A percentile compares a stretch with the other conserved stretches of the same genome.
Evolutionary conservation across 2,329 filamentous ascomycete species (phyloP).

Genomic region (Talaromyces sp.): DNA sequence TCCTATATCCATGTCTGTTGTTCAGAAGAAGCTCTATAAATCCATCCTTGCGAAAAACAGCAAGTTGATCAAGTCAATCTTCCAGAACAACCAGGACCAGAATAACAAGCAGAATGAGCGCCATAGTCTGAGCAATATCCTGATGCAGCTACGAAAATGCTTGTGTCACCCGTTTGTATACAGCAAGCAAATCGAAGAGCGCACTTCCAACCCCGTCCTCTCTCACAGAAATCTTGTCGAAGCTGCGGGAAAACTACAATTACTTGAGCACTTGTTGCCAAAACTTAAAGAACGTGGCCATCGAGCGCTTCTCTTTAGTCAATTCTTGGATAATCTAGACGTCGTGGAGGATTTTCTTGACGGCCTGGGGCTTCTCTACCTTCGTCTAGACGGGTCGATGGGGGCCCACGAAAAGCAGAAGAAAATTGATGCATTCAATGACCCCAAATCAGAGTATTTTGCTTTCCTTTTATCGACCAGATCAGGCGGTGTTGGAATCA

Average conservation of each 20-base stretch:
- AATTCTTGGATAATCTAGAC: conserved; percentile 82
- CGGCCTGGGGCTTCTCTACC: conserved; percentile 66
- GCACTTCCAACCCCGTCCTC: conserved; percentile 54
- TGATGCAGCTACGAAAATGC: conserved; percentile 92
- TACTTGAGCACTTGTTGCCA: conserved; percentile 80
- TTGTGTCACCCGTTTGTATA: conserved; percentile 96
- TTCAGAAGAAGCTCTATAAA: conserved; percentile 93
- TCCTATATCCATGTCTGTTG: conserved; percentile 87
- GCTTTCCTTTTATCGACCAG: conserved; percentile 90
- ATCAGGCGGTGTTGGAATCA: conserved; percentile 95
- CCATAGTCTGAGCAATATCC: conserved; percentile 82
- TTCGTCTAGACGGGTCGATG: conserved; percentile 81
- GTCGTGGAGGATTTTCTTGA: conserved; percentile 89
- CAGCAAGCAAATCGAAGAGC: conserved; percentile 83
- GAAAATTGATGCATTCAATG: conserved; percentile 90
- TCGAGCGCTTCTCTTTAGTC: conserved; percentile 90
- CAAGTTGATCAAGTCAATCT: conserved; percentile 80
- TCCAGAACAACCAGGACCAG: conserved; percentile 58
- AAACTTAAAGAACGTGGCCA: conserved; percentile 82
- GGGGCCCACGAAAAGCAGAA: conserved; percentile 84
- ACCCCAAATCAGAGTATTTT: conserved; percentile 74
- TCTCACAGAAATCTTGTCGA: conserved; percentile 81
- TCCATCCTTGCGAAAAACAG: conserved; percentile 90
- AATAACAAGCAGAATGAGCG: conserved; percentile 64
- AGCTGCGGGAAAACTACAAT: conserved; percentile 81